These are phyloP conservation scores for Fusarium sp. DNA, from an alignment of 2,329 filamentous ascomycete species.

Conservation along the genomic window DNA sequence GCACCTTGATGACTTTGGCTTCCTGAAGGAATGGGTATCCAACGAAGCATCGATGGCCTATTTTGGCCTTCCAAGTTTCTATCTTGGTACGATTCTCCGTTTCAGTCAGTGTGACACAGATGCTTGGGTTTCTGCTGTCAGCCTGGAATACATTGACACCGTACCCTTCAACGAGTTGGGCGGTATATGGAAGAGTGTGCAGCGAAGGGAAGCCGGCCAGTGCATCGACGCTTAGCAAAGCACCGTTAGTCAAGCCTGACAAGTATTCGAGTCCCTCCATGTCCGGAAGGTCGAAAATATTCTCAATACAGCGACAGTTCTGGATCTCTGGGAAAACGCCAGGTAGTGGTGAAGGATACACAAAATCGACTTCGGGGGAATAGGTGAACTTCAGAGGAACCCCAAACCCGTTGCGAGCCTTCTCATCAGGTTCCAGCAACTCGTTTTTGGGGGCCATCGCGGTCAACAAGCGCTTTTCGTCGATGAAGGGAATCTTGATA, in stretches of 20 bases:
- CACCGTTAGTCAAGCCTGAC: slow-evolving; percentile 84
- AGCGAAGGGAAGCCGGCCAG: slow-evolving; percentile 93
- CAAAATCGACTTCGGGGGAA: slow-evolving; percentile 77
- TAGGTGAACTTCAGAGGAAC: slow-evolving; percentile 94
- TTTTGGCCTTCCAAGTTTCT: slow-evolving; percentile 77
- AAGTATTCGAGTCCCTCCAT: slow-evolving; percentile 90
- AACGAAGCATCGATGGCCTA: slow-evolving; percentile 88
- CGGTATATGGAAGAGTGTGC: slow-evolving; percentile 84
- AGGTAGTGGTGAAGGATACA: slow-evolving; percentile 86
- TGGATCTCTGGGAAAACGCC: slow-evolving; percentile 91
- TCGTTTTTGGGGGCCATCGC: slow-evolving; percentile 89
- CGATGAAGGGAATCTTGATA: slow-evolving; percentile 98
- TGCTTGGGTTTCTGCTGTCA: slow-evolving; percentile 95
- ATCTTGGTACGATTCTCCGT: slow-evolving; percentile 76
- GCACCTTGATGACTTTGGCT: slow-evolving; percentile 86
- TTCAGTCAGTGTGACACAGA: slow-evolving; percentile 85
- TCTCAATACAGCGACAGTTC: slow-evolving; percentile 91
- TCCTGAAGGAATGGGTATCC: slow-evolving; percentile 97
- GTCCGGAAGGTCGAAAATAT: slow-evolving; percentile 93
- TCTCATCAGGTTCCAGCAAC: slow-evolving; percentile 80
- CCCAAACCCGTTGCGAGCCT: slow-evolving; percentile 86
- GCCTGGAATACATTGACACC: slow-evolving; percentile 95
- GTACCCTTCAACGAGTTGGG: slow-evolving; percentile 75
- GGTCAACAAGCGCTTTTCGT: slow-evolving; percentile 82
- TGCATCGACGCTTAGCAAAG: slow-evolving; percentile 82